Conservation (phyloP, 2,329 filamentous ascomycete genomes). For the Cadophora malorum region DNA sequence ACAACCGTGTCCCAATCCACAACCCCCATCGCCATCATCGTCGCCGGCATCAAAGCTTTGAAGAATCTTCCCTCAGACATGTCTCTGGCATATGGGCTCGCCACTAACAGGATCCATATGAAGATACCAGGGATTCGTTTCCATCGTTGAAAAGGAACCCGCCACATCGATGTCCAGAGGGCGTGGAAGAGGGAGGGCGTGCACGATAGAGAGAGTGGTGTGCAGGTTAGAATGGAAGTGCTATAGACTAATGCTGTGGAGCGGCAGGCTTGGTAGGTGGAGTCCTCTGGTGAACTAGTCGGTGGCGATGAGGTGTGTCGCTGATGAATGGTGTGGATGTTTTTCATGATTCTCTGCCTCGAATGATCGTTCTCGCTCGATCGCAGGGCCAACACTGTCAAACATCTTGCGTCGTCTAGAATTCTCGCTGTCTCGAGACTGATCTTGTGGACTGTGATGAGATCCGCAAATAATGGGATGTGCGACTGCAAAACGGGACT, state of each 20-base stretch:
- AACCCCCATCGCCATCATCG: constrained; percentile 42
- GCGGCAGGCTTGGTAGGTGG: constrained; percentile 39
- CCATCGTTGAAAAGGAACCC: constrained; percentile 42
- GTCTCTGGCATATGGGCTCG: constrained; percentile 38
- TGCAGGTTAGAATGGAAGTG: constrained; percentile 38
- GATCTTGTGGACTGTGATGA: constrained; percentile 29
- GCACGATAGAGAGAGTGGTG: constrained; percentile 41
- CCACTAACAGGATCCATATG: constrained; percentile 44
- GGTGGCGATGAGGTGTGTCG: constrained; percentile 25
- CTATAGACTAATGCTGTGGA: constrained; percentile 42
- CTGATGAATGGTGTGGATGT: constrained; percentile 39
- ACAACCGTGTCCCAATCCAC: constrained; percentile 42
- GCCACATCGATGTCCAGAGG: constrained; percentile 41
- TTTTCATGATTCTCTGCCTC: constrained; percentile 34
- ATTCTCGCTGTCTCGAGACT: constrained; percentile 35
- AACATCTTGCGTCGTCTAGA: constrained; percentile 43
- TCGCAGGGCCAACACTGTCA: constrained; percentile 38
- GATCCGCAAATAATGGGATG: constrained; percentile 37
- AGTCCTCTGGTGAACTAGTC: constrained; percentile 22
- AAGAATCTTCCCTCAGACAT: constrained; percentile 43
- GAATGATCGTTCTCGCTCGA: background rate
- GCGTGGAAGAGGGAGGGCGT: constrained; percentile 29
- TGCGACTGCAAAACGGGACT: constrained; percentile 39
- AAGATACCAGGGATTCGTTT: constrained; percentile 45
- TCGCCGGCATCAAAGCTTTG: constrained; percentile 43